Evolutionary conservation across 2,329 filamentous ascomycete genomes (phyloP), one percentile per base, ranked within the genome.

Genomic region (Diaporthe sp.): DNA sequence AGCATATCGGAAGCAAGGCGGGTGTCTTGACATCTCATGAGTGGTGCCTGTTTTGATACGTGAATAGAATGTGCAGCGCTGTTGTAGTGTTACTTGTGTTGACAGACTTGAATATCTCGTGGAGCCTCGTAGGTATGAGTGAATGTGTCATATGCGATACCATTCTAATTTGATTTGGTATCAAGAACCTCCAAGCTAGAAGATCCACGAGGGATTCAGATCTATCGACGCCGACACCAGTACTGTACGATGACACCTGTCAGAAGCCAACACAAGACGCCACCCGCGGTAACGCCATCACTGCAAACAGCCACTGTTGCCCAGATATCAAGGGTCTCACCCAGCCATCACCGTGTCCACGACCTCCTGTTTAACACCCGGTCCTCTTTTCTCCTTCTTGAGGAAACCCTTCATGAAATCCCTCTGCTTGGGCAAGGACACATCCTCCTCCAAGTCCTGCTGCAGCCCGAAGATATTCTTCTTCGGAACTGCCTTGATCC

Each of bases 401-500:
- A 87, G 75, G 74, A 87, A 90, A 12, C 79, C 86, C 73, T 84
- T 84, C 85, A 91, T 89, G 71, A 86, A 88, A 70, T 82, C 82
- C 79, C 85, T 86, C 82, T 87, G 88, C 77, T 80, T 84, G 37
- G 84, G 84, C 77, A 83, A 78, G 78, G 73, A 81, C 81, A 30
- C 75, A 73, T 88, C 84, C 69, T 86, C 81, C 69, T 86, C 81
- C 77, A 73, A 80, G 69, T 74, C 77, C 77, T 70, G 82, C 35
- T 73, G 47, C 10, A 83, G 32, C 37, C 87, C 86, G 77, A 88
- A 90, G 6, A 90, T 86, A 77, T 85, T 88, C 74, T 85, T 86
- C 79, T 88, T 90, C 15, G 86, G 86, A 66, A 85, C 88, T 59
- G 86, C 87, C 77, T 88, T 89, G 15, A 93, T 94, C 65, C 95